These are phyloP conservation scores for Endocalyx cinctus DNA, from an alignment of 2,329 filamentous ascomycete species.

Conservation along the genomic window DNA sequence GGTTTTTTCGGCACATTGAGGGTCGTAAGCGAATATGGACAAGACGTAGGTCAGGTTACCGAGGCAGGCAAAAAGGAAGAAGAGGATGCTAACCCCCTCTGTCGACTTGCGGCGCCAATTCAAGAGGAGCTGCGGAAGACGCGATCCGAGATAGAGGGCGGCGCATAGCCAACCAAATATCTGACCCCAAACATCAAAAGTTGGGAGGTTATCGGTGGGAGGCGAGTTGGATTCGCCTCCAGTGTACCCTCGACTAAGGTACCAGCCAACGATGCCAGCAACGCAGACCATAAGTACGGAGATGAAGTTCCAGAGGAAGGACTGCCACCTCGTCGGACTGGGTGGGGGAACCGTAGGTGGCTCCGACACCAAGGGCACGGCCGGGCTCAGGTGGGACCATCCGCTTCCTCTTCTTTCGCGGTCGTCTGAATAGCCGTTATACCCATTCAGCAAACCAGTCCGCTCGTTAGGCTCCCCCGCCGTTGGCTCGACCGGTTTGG, in stretches of 20 bases:
- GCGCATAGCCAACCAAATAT: conserved; percentile 93
- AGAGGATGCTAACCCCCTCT: conserved; percentile 87
- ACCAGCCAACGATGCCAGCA: conserved; percentile 84
- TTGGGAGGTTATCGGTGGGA: conserved; percentile 45
- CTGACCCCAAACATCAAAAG: conserved; percentile 76
- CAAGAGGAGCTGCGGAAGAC: conserved; percentile 83
- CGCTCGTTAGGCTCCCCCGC: conserved; percentile 45
- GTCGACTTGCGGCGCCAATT: conserved; percentile 92
- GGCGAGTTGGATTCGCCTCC: conserved; percentile 28
- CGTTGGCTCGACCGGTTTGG: no score
- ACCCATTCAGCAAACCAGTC: conserved; percentile 44
- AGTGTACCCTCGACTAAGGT: conserved; percentile 54
- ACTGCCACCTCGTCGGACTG: conserved; percentile 49
- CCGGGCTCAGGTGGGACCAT: conserved; percentile 70
- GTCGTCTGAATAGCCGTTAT: conserved; percentile 36
- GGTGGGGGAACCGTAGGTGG: conserved; percentile 39
- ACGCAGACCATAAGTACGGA: conserved; percentile 77
- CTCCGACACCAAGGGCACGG: conserved; percentile 65
- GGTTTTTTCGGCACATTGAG: conserved; percentile 51
- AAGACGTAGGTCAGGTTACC: conserved; percentile 93
- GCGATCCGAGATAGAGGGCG: conserved; percentile 79
- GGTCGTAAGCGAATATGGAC: conserved; percentile 86
- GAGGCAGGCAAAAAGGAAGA: conserved; percentile 94
- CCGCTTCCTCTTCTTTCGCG: conserved; percentile 47
- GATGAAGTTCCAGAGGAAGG: conserved; percentile 66